phyloP scores from a whole-genome alignment of 441 rosid species.

The Aleurites moluccanus region DNA sequence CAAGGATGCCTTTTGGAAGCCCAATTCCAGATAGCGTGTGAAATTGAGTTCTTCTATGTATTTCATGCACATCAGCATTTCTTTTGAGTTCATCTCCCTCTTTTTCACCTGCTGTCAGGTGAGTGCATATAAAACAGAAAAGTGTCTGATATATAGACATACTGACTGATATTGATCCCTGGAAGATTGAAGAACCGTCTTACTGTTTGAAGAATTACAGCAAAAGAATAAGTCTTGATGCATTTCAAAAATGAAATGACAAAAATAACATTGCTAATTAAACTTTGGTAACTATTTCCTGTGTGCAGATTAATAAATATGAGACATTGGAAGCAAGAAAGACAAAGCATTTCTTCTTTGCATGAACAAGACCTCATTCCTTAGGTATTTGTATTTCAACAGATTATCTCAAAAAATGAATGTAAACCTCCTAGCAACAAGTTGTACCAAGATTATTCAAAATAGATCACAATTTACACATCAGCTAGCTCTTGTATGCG shows the following conservation, averaged over 20 bases:
- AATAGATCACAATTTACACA: not conserved
- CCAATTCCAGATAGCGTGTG: slow-evolving; percentile 47
- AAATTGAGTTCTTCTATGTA: slow-evolving; percentile 68
- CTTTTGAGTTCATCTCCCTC: slow-evolving; percentile 79
- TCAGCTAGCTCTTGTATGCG: not conserved
- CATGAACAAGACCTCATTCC: not conserved
- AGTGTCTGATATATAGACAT: slow-evolving; percentile 81
- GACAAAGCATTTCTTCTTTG: slow-evolving; percentile 5
- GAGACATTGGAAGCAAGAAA: slow-evolving; percentile 3
- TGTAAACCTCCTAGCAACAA: not conserved
- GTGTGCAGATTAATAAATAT: not conserved
- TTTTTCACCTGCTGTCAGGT: slow-evolving; percentile 80
- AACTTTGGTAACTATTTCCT: not conserved
- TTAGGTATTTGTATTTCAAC: not conserved
- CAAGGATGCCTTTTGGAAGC: slow-evolving; percentile 58
- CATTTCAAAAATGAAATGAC: slow-evolving; percentile 1
- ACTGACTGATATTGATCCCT: slow-evolving; percentile 91
- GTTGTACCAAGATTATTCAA: not conserved
- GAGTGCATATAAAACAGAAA: slow-evolving; percentile 72
- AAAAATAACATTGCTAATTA: not conserved
- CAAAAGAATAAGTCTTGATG: slow-evolving; percentile 3
- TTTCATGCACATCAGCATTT: slow-evolving; percentile 77
- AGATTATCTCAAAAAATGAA: not conserved
- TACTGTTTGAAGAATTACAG: slow-evolving; percentile 21
- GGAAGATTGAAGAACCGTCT: slow-evolving; percentile 35